phyloP scores from a whole-genome alignment of 2,329 filamentous ascomycete species.

The Alternaria sp. region DNA sequence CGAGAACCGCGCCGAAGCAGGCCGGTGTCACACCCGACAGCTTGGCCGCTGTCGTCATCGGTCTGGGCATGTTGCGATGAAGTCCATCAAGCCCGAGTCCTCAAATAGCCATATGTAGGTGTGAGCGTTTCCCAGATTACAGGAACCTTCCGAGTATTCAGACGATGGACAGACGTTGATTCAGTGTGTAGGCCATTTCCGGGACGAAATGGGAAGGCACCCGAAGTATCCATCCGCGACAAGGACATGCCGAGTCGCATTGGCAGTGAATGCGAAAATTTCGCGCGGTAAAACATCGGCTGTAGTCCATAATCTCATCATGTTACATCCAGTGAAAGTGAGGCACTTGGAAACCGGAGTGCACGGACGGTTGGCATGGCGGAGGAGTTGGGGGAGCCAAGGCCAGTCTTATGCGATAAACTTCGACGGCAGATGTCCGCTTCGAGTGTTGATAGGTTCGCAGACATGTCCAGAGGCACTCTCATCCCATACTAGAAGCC shows the following conservation, averaged over 20 bases:
- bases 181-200: background rate
- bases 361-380: background rate
- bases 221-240: background rate
- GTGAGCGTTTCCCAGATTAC: background rate
- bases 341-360: constrained; percentile 4
- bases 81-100: background rate
- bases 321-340: constrained; percentile 9
- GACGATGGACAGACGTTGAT: background rate
- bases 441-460: background rate
- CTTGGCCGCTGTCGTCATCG: constrained; percentile 7
- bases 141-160: background rate
- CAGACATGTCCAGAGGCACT: background rate
- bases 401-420: background rate
- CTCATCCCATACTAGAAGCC: background rate
- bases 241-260: constrained; percentile 2
- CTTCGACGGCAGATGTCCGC: background rate
- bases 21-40: constrained; percentile 1
- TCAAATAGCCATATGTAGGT: background rate
- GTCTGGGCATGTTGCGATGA: background rate
- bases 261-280: constrained; percentile 4
- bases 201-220: background rate
- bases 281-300: constrained; percentile 9
- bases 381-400: background rate
- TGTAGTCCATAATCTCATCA: background rate
- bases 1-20: constrained; percentile 13